These are phyloP conservation scores for Trametes cinnabarina DNA, from an alignment of 768 basidiomycete genomes.

Conservation along the genomic window DNA sequence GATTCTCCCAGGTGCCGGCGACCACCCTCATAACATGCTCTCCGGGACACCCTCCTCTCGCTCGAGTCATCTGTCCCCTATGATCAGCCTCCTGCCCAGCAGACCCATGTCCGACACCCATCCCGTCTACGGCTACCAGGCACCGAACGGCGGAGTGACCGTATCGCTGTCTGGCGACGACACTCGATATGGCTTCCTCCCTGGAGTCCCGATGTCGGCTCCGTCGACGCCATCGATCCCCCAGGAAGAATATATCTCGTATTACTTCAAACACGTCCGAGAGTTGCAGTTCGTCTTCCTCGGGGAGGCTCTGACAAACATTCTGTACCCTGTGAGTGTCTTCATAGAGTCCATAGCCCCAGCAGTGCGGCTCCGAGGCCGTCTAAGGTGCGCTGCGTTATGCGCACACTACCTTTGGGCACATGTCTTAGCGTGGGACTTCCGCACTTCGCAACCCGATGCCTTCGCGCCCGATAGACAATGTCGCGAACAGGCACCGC, in stretches of 20 bases:
- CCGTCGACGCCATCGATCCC: slow-evolving; percentile 39
- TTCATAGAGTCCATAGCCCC: not conserved
- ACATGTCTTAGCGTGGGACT: not conserved
- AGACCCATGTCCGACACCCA: slow-evolving; percentile 5
- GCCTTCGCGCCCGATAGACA: not conserved
- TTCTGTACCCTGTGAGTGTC: slow-evolving; percentile 60
- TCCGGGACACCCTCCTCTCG: slow-evolving; percentile 33
- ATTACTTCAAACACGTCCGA: slow-evolving; percentile 74
- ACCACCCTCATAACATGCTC: slow-evolving; percentile 13
- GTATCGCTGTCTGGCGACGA: slow-evolving; percentile 14
- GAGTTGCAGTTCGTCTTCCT: slow-evolving; percentile 66
- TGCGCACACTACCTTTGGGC: not conserved
- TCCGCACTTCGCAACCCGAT: not conserved
- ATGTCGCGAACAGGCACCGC: not conserved
- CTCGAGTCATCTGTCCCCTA: slow-evolving; percentile 20
- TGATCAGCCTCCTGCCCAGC: slow-evolving; percentile 35
- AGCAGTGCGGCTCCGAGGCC: not conserved
- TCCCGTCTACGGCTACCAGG: slow-evolving; percentile 13
- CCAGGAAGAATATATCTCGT: slow-evolving; percentile 60
- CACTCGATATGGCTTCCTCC: slow-evolving; percentile 7
- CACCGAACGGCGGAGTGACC: not conserved
- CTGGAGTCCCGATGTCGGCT: slow-evolving; percentile 29
- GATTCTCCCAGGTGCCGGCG: slow-evolving; percentile 12
- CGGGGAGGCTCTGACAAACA: slow-evolving; percentile 57
- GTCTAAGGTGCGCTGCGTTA: not conserved